Evolutionary conservation across 805 yeast genomes (phyloP).

Genomic region (Lipomyces oligophaga): DNA sequence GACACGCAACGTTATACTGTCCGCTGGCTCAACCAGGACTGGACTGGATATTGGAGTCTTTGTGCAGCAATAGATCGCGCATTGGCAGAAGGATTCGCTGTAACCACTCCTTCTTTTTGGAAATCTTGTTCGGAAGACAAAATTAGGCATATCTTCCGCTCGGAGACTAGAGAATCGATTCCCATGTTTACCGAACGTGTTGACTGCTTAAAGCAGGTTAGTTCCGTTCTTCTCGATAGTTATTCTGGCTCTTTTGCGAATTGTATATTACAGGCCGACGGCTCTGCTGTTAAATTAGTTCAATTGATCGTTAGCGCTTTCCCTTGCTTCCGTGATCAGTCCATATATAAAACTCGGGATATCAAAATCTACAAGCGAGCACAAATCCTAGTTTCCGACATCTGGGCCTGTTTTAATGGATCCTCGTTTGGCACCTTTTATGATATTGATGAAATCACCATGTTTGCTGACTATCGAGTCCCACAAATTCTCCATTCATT

Average conservation of each 20-base stretch:
- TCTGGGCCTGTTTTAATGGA: conserved; percentile 46
- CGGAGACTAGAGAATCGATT: conserved; percentile 35
- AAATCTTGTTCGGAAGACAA: conserved; percentile 33
- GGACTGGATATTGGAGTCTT: conserved; percentile 47
- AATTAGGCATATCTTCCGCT: conserved; percentile 35
- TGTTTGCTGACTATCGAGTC: conserved; percentile 48
- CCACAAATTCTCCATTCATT: conserved; percentile 43
- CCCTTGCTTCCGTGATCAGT: conserved; percentile 38
- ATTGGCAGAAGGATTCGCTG: conserved; percentile 39
- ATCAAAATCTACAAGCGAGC: conserved; percentile 42
- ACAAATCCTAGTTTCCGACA: conserved; percentile 42
- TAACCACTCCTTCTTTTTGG: conserved; percentile 42
- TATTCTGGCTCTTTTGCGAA: conserved; percentile 24
- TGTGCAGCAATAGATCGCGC: conserved; percentile 45
- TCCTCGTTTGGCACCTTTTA: conserved; percentile 38
- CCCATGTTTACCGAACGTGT: conserved; percentile 40
- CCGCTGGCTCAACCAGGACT: conserved; percentile 34
- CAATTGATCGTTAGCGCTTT: conserved; percentile 33
- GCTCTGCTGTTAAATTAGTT: conserved; percentile 38
- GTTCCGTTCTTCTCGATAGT: conserved; percentile 30
- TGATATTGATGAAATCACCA: conserved; percentile 42
- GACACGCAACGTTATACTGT: conserved; percentile 38
- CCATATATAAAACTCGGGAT: conserved; percentile 33
- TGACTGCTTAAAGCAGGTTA: conserved; percentile 40
- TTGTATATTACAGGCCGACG: conserved; percentile 31